Base-by-base conservation (phyloP, 768 basidiomycete genomes). In the Boletus tomentosulus region DNA sequence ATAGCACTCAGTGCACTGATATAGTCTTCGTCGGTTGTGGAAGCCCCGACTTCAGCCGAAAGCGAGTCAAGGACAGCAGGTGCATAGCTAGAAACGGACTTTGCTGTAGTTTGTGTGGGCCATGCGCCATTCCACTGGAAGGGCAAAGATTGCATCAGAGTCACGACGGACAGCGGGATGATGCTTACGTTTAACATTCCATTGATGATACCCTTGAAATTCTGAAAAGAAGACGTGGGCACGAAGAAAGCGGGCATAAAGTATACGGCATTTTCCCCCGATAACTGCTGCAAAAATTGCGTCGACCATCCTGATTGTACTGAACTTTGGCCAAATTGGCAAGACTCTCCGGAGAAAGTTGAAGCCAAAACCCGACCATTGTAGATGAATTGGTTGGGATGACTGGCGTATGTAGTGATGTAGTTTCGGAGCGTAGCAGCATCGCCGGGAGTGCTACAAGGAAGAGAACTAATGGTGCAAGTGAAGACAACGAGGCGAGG, bases 81-180 rank as follows among this genome's bases (percentile, higher is more conserved):
- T 8, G 15, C 42, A 51, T 46, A 57, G 46, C 49, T 49, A 25
- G 57, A 5, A 4, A 63, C 0, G 24, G 55, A 58, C 35, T 34
- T 42, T 51, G 59, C 54, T 38, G 76, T 85, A 11, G 87, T 67
- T 67, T 85, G 67, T 55, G 77, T 77, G 3, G 91, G 89, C 91
- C 91, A 93, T 35, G 76, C 91, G 27, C 79, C 78, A 66, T 93
- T 89, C 86, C 86, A 93, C 82, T 86, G 45, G 30, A 42, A n/a
- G 28, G 55, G 19, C 35, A 46, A 13, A 37, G 22, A 16, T 27
- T 55, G 55, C 64, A 58, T 54, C 22, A 41, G 13, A 46, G 52
- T 54, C 22, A 37, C 35, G 62, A 22, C 12, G 10, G 54, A 54
- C n/a, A 48, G 15, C 52, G 49, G 24, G 22, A 49, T 8, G 56